Conservation (phyloP, 2,329 filamentous ascomycete genomes). For the Colletotrichum sp. region DNA sequence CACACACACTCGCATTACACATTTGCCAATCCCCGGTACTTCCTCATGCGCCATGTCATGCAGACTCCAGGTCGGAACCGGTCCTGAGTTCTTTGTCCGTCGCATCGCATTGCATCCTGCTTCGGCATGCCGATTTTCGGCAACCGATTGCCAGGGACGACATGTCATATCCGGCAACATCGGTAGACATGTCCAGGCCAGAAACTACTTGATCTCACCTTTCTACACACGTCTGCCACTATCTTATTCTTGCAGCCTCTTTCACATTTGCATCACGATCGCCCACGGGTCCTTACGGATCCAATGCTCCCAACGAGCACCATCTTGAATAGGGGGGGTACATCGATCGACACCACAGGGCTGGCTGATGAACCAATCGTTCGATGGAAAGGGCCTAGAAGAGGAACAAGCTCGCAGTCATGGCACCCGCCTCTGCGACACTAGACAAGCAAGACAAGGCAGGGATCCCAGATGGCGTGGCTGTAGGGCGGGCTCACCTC, state of each 20-base stretch:
- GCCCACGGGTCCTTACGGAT: not conserved
- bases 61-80: not conserved
- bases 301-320: not conserved
- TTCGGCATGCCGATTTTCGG: conserved; percentile 7
- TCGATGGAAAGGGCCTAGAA: conserved; percentile 24
- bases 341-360: conserved; percentile 22
- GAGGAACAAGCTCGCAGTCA: conserved; percentile 31
- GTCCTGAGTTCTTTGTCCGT: not conserved
- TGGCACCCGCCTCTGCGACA: conserved; percentile 7
- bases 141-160: not conserved
- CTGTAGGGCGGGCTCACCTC: conserved; percentile 39
- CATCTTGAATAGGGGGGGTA: not conserved
- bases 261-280: not conserved
- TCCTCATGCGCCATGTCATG: conserved; percentile 12
- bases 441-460: conserved; percentile 19
- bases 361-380: conserved; percentile 30
- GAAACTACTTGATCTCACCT: not conserved
- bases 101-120: not conserved
- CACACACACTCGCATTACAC: not conserved
- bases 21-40: conserved; percentile 4
- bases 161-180: not conserved
- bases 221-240: not conserved
- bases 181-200: not conserved
- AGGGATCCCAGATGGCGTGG: conserved; percentile 28
- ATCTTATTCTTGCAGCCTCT: not conserved